Base-by-base conservation (phyloP, 2,329 filamentous ascomycete species). In the Ilyonectria destructans region DNA sequence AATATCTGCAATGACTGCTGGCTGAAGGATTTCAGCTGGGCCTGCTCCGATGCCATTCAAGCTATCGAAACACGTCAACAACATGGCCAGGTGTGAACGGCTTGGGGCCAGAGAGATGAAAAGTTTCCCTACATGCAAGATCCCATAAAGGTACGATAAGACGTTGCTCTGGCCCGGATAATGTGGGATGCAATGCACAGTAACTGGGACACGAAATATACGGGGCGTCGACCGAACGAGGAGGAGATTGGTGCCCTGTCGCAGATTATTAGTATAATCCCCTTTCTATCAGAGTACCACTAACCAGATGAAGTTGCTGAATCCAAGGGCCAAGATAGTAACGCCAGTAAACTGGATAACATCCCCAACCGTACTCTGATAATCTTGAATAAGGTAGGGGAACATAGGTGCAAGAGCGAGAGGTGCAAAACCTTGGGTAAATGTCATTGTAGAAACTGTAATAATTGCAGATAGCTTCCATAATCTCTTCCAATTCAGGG, bases 251-350 rank as follows among this genome's bases (percentile, higher is more conserved):
- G 59, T 3, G 40, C 59, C 59, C 59, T 62, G 37, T 7, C 6
- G 23, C 6, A 31, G 6, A 51, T 51, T 5, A 51, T 23, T 31
- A 51, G 33, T 35, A 35, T 35, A 6, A 35, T 35, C 33, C 33
- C 33, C 33, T 6, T 35, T 35, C 33, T 35, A 10, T 35, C 33
- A 6, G 33, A 10, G 29, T 12, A n/a, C 2, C 5, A 31, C 65
- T 43, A 3, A 64, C 65, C 65, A 67, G 40, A 67, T 31, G 17
- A 67, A 64, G 40, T 67, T 67, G 49, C 65, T n/a, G n/a, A n/a
- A n/a, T n/a, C n/a, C n/a, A n/a, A n/a, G n/a, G n/a, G n/a, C n/a
- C n/a, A n/a, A n/a, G 33, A 64, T 64, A 2, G 60, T 64, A 7
- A 67, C 55, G 2, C 65, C 55, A 9, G 60, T 67, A 26, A 67